Base-by-base conservation (phyloP, 441 rosid species). In the Lepidium campestre region DNA sequence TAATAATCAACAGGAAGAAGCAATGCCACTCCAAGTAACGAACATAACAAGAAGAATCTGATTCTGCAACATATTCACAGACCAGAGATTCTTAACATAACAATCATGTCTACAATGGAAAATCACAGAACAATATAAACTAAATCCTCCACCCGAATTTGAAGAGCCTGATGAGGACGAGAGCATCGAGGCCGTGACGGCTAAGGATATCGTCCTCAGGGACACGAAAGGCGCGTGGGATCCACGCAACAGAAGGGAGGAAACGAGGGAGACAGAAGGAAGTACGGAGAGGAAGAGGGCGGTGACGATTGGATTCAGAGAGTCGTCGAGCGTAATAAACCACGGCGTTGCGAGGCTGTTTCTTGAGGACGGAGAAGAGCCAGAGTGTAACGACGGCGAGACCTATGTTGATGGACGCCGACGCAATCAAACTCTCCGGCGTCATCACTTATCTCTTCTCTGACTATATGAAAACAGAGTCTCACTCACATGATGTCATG, bases 221-320 rank as follows among this genome's bases (percentile, higher is more conserved):
- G 58, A 91, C 81, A 23, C 81, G 80, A 42, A 84, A 80, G 45
- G 95, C 95, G 19, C 81, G 82, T 54, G 81, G 86, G 61, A 93
- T 85, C 97, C 99, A 93, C 0, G 91, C 83, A 10, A 91, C 50
- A 2, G 97, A 89, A 47, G 96, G 97, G 11, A 87, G 80, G 74
- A 87, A 86, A 41, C 95, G 88, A 66, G 74, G 75, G 40, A 83
- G 70, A 25, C 83, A 32, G 62, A 73, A 42, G 31, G 83, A 67
- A 6, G 75, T 76, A 53, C 72, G 71, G 29, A 81, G 45, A 42
- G 70, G 70, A 20, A 77, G 69, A 44, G 85, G 14, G 6, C 15
- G 75, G 41, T 55, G 76, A 36, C 62, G 71, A 12, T 10, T 17
- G 17, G 17, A 27, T 55, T 73, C 75, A 2, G 91, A 79, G 78